Evolutionary conservation across 2,329 filamentous ascomycete genomes (phyloP), one percentile per base, ranked within the genome.

Genomic region (Diplodia mutila): DNA sequence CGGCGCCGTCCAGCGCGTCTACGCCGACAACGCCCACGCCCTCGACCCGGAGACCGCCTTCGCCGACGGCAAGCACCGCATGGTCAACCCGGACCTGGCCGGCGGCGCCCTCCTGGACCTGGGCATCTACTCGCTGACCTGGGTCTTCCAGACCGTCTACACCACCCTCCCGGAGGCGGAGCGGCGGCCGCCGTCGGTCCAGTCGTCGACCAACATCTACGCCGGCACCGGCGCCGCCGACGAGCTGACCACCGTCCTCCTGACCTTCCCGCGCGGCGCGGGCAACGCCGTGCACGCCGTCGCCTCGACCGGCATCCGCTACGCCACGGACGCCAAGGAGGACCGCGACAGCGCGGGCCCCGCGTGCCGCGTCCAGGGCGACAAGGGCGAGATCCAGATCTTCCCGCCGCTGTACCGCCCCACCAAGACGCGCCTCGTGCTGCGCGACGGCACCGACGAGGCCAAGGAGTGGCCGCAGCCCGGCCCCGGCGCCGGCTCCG

Each of bases 61-160:
- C 72, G 67, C 71, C 7, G 77, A 79, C 32, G 78, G 77, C 65
- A 77, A 84, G 67, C 84, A 93, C 81, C 89, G 93, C 65, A 93
- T 97, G 88, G 86, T 97, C 70, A 96, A 96, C 79, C 85, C 85
- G 23, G 90, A 94, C 73, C 85, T 97, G 53, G 93, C 93, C 0
- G 93, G 93, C 34, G 93, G 93, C 65, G 90, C 90, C 1, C 82
- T 96, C 66, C 85, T 97, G 61, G 93, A 97, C 78, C 83, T 97
- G 67, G 93, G 93, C 69, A 91, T 97, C 78, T 97, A 97, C 82
- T 88, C 91, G 55, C 81, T 97, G 69, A 96, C 92, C 37, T 97
- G 93, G 93, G 86, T 95, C 7, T 96, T 94, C 85, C 92, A 97
- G 80, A 90, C 90, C 53, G 85, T 97, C 32, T 97, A 97, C 80